phyloP scores from a whole-genome alignment of 306 rosid genomes.

The Lathyrus tuberosus region DNA sequence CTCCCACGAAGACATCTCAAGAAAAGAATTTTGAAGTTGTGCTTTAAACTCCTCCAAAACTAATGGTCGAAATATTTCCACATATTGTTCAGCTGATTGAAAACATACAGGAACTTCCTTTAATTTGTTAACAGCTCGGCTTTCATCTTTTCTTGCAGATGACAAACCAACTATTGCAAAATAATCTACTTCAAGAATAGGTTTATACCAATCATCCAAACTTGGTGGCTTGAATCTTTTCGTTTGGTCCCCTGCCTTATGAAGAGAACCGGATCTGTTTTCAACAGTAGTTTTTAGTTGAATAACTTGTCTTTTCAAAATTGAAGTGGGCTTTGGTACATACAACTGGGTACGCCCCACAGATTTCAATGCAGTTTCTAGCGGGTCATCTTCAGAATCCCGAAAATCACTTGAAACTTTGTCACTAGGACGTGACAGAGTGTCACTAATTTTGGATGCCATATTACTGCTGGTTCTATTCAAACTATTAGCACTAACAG shows the following conservation, averaged over 20 bases:
- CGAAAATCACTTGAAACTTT: slow-evolving; percentile 46
- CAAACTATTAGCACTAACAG: slow-evolving; percentile 42
- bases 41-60: slow-evolving; percentile 97
- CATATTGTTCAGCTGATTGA: slow-evolving; percentile 84
- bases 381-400: slow-evolving; percentile 54
- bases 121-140: slow-evolving; percentile 50
- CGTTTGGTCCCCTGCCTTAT: slow-evolving; percentile 57
- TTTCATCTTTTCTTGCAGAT: slow-evolving; percentile 65
- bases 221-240: slow-evolving; percentile 87
- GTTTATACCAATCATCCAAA: slow-evolving; percentile 88
- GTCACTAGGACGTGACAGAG: slow-evolving; percentile 34
- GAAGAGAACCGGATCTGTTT: slow-evolving; percentile 49
- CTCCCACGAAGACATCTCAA: slow-evolving; percentile 84
- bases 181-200: slow-evolving; percentile 85
- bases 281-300: slow-evolving; percentile 72
- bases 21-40: slow-evolving; percentile 74
- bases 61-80: slow-evolving; percentile 78
- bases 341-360: slow-evolving; percentile 52
- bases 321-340: slow-evolving; percentile 58
- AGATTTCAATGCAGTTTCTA: slow-evolving; percentile 68
- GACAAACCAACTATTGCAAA: slow-evolving; percentile 69
- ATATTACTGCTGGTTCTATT: slow-evolving; percentile 44
- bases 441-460: slow-evolving; percentile 40
- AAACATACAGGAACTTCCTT: slow-evolving; percentile 87
- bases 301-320: slow-evolving; percentile 79